phyloP scores from a whole-genome alignment of 2,329 filamentous ascomycete species.

The Myotisia sp. region DNA sequence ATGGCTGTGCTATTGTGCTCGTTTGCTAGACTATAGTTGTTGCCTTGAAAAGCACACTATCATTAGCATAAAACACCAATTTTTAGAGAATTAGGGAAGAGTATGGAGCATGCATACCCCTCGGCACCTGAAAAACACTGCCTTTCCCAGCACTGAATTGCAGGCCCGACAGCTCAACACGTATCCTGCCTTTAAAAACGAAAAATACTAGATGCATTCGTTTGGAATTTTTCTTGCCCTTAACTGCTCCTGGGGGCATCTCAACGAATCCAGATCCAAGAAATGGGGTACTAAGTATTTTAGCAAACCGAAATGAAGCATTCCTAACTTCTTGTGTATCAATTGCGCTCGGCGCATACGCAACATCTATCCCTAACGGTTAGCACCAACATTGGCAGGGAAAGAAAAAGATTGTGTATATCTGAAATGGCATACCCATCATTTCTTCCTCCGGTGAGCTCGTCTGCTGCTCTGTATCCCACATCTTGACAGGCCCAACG shows the following conservation, averaged over 20 bases:
- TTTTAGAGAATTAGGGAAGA: background rate
- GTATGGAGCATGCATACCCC: slow-evolving; percentile 50
- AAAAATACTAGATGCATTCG: slow-evolving; percentile 98
- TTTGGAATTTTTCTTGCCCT: slow-evolving; percentile 79
- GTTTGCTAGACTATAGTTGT: slow-evolving; percentile 85
- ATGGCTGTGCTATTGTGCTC: slow-evolving; percentile 56
- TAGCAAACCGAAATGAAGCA: slow-evolving; percentile 73
- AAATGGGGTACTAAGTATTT: slow-evolving; percentile 70
- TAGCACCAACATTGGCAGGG: slow-evolving; percentile 5
- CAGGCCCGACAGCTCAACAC: slow-evolving; percentile 48
- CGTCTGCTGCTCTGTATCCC: slow-evolving; percentile 28
- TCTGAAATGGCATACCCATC: slow-evolving; percentile 20
- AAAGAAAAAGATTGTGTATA: background rate
- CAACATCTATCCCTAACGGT: slow-evolving; percentile 38
- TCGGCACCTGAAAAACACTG: slow-evolving; percentile 85
- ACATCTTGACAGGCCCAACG: slow-evolving; percentile 31
- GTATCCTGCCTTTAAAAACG: slow-evolving; percentile 67
- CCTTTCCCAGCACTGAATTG: slow-evolving; percentile 71
- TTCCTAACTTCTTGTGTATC: slow-evolving; percentile 44
- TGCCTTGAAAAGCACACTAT: slow-evolving; percentile 44
- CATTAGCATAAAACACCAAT: slow-evolving; percentile 1
- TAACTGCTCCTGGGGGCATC: slow-evolving; percentile 65
- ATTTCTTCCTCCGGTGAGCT: slow-evolving; percentile 28
- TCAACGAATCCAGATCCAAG: slow-evolving; percentile 86
- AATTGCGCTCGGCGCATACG: slow-evolving; percentile 44